These are phyloP conservation scores for Wickerhamiella siamensis DNA, from an alignment of 805 yeast species.

Conservation along the genomic window DNA sequence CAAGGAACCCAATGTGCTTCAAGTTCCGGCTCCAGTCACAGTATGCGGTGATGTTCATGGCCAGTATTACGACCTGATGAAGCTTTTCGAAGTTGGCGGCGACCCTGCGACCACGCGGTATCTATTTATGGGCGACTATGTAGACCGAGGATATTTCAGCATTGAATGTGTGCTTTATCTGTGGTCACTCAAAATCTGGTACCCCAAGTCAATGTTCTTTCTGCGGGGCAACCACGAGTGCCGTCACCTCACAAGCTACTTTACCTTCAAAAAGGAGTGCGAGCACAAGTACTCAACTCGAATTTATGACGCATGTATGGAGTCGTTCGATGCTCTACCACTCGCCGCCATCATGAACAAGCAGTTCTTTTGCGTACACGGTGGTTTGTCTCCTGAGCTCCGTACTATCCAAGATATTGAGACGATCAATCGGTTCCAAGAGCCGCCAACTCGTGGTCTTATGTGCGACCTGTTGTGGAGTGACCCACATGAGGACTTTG, in stretches of 20 bases:
- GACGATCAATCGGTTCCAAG: slow-evolving; percentile 63
- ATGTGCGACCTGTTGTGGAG: slow-evolving; percentile 96
- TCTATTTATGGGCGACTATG: slow-evolving; percentile 84
- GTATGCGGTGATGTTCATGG: slow-evolving; percentile 98
- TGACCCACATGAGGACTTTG: slow-evolving; percentile 86
- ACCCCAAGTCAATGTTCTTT: slow-evolving; percentile 61
- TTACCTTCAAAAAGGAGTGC: slow-evolving; percentile 86
- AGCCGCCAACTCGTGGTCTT: slow-evolving; percentile 85
- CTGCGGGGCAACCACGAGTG: slow-evolving; percentile 93
- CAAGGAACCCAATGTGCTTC: slow-evolving; percentile 64
- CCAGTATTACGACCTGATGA: slow-evolving; percentile 79
- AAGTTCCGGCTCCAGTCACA: slow-evolving; percentile 83
- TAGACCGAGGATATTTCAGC: slow-evolving; percentile 85
- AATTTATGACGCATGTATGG: slow-evolving; percentile 60
- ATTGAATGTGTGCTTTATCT: slow-evolving; percentile 56
- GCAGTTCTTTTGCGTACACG: slow-evolving; percentile 92
- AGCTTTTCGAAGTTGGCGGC: slow-evolving; percentile 87
- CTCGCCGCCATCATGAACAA: slow-evolving; percentile 86
- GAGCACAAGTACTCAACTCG: slow-evolving; percentile 54
- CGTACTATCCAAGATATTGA: slow-evolving; percentile 53
- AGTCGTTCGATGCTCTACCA: slow-evolving; percentile 75
- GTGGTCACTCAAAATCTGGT: slow-evolving; percentile 64
- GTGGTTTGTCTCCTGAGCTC: slow-evolving; percentile 84
- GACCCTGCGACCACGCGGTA: slow-evolving; percentile 65
- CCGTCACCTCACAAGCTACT: slow-evolving; percentile 80